phyloP scores from a whole-genome alignment of 2,329 filamentous ascomycete species.

The Exophiala bonariae region DNA sequence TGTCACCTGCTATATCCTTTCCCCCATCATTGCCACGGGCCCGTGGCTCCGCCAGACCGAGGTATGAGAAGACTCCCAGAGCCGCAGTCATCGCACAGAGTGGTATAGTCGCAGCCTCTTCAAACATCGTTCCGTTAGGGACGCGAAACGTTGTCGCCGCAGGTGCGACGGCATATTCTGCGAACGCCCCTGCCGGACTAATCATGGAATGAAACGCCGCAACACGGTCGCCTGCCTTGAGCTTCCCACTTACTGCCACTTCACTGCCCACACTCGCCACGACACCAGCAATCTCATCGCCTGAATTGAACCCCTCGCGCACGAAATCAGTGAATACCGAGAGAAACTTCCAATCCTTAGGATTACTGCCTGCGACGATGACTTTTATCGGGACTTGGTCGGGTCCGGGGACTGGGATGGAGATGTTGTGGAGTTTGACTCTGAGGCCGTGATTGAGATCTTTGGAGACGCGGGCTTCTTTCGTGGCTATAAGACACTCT shows the following conservation, averaged over 20 bases:
- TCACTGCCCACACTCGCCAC: conserved; percentile 52
- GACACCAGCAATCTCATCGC: conserved; percentile 54
- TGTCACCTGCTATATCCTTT: conserved; percentile 32
- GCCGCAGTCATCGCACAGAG: conserved; percentile 19
- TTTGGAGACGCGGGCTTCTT: too few species aligned
- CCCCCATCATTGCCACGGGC: background rate
- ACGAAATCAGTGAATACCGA: background rate
- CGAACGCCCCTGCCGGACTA: conserved; percentile 51
- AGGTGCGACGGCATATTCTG: conserved; percentile 57
- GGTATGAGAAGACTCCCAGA: conserved; percentile 10
- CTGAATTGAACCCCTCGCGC: conserved; percentile 37
- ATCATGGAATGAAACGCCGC: conserved; percentile 51
- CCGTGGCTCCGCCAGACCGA: conserved; percentile 21
- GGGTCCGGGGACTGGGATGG: conserved; percentile 40
- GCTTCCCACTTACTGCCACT: conserved; percentile 55
- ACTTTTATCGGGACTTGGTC: conserved; percentile 43
- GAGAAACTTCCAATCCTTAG: conserved; percentile 49
- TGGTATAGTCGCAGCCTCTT: conserved; percentile 38
- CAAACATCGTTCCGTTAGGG: conserved; percentile 50
- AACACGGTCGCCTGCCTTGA: conserved; percentile 57
- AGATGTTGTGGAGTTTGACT: conserved; percentile 29
- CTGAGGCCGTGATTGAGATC: too few species aligned
- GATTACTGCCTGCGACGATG: conserved; percentile 43
- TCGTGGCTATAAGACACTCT: too few species aligned
- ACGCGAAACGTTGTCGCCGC: conserved; percentile 57